Base-by-base conservation (phyloP, 192 early-diverging fungal species). In the Coemansia sp. region DNA sequence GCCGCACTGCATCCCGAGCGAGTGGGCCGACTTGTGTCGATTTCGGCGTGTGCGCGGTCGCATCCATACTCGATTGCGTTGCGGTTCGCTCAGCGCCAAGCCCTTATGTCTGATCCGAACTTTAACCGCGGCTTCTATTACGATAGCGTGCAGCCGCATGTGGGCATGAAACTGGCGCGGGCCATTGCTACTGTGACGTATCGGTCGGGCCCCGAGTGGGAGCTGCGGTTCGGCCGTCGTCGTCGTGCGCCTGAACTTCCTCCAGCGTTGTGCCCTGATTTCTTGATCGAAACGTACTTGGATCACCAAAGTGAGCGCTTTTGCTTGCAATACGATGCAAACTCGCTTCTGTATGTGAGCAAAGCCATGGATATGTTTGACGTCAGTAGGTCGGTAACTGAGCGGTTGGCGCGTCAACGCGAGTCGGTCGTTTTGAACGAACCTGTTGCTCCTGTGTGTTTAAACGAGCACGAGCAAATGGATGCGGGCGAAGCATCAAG, bases 351-450 rank as follows among this genome's bases (percentile, higher is more conserved):
- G 13, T 98, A 96, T 67, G 86, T 98, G 19, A 94, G 93, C 56
- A 96, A 97, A 71, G 91, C 96, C 43, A 98, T 98, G 96, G 96
- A 98, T 63, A 86, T 98, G 88, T 98, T 98, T 84, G 94, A 98
- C 70, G 90, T 98, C 80, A 90, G 89, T 29, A 66, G 66, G 1
- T 86, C 87, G 7, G 71, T 78, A 20, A 69, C 81, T 3, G 61
- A 68, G 32, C 66, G 68, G 20, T 72, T 89, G 2, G 53, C 54
- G 0, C 14, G 59, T 7, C 84, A 84, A 39, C 71, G 88, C 27
- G 57, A 71, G 6, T 27, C 52, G 11, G 87, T 83, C 57, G 43
- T 23, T 32, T 2, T 22, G 5, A 9, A 22, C 51, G 3, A 8
- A 0, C 49, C 3, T n/a, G 57, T 16, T 2, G 24, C 38, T 18